Evolutionary conservation across 768 basidiomycete species (phyloP).

Genomic region (Amanita jacksonii): DNA sequence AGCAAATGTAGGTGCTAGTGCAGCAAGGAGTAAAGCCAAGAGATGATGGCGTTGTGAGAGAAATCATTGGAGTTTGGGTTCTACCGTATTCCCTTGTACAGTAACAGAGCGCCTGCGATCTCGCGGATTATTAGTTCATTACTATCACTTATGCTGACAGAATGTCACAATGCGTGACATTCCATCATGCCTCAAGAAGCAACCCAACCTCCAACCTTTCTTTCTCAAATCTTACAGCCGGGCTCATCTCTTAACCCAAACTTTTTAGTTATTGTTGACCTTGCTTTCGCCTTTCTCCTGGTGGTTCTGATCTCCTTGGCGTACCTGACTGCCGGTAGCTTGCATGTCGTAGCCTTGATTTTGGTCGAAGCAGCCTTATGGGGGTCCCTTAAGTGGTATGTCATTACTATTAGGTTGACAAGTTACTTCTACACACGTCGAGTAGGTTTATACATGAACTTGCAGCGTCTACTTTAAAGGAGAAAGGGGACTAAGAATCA

Average conservation of each 20-base stretch:
- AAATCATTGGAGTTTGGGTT: too few relatives aligned
- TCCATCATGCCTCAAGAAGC: too few relatives aligned
- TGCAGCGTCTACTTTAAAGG: too few relatives aligned
- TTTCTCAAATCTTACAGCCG: conserved; percentile 55
- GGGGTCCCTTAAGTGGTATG: conserved; percentile 76
- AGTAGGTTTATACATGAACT: not conserved
- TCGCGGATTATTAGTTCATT: too few relatives aligned
- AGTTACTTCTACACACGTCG: conserved; percentile 13
- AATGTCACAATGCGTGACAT: too few relatives aligned
- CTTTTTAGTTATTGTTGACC: conserved; percentile 57
- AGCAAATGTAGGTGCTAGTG: conserved; percentile 12
- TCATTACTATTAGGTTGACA: conserved; percentile 6
- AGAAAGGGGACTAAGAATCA: too few relatives aligned
- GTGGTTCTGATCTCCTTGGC: conserved; percentile 50
- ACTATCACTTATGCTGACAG: too few relatives aligned
- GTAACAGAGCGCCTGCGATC: too few relatives aligned
- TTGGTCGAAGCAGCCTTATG: conserved; percentile 59
- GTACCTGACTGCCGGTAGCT: conserved; percentile 51
- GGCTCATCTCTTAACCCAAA: conserved; percentile 70
- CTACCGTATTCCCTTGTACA: too few relatives aligned
- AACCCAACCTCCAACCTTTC: conserved; percentile 22
- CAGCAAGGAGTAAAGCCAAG: conserved; percentile 6
- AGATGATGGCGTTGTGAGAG: too few relatives aligned
- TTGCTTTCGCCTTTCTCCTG: conserved; percentile 47
- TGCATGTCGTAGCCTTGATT: conserved; percentile 61